Conservation (phyloP, 2,329 filamentous ascomycete species). For the Aspergillus texensis region DNA sequence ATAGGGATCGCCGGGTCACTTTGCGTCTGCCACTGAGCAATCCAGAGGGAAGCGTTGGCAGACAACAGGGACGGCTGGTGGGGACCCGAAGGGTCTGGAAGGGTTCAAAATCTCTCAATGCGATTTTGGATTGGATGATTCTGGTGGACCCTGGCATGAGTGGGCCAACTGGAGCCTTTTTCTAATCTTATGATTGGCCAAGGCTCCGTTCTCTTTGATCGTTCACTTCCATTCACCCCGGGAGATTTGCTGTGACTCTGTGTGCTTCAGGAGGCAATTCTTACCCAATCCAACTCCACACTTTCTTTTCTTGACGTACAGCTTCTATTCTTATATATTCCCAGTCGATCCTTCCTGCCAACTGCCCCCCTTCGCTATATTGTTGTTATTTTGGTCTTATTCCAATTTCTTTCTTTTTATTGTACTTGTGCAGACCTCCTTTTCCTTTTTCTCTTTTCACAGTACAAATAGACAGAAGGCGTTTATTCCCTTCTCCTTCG, state of each 20-base stretch:
- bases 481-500: neutral
- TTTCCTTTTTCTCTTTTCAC: neutral
- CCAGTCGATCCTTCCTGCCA: slow-evolving; percentile 8
- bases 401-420: slow-evolving; percentile 1
- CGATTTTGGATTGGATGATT: neutral
- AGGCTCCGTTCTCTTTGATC: neutral
- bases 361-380: slow-evolving; percentile 1
- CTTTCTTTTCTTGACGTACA: slow-evolving; percentile 14
- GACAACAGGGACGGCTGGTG: slow-evolving; percentile 1
- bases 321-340: slow-evolving; percentile 12
- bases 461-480: neutral
- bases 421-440: neutral
- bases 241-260: neutral
- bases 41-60: neutral
- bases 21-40: slow-evolving; percentile 7
- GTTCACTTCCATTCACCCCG: neutral
- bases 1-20: slow-evolving; percentile 16
- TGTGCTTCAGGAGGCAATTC: slow-evolving; percentile 12
- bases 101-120: neutral
- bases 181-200: neutral
- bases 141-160: neutral
- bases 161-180: neutral
- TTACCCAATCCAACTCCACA: slow-evolving; percentile 13
- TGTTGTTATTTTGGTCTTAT: slow-evolving; percentile 5
- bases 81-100: slow-evolving; percentile 6